These are phyloP conservation scores for Diaporthe caulivora DNA, from an alignment of 2,329 filamentous ascomycete genomes.

Conservation along the genomic window DNA sequence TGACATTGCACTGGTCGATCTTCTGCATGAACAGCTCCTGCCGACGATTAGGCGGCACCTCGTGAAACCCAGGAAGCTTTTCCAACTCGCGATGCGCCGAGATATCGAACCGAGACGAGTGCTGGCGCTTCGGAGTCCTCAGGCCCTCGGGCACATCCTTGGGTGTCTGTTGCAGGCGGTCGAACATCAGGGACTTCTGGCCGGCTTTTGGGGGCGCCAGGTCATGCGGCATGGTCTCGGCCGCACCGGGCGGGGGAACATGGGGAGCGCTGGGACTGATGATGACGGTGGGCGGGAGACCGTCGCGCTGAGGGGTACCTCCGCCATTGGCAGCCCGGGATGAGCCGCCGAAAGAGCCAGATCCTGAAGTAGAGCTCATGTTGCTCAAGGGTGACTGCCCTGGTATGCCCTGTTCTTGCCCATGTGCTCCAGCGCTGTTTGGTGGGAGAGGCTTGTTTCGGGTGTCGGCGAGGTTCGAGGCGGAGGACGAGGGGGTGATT, in stretches of 20 bases:
- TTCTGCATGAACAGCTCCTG: constrained; percentile 99
- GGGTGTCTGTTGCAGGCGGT: constrained; percentile 90
- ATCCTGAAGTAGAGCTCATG: constrained; percentile 38
- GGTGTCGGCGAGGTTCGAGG: constrained; percentile 85
- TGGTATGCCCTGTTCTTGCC: constrained; percentile 53
- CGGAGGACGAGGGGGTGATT: constrained; percentile 88
- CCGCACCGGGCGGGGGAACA: constrained; percentile 89
- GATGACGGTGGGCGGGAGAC: constrained; percentile 86
- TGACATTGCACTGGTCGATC: constrained; percentile 99
- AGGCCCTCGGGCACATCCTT: constrained; percentile 97
- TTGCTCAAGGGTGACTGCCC: constrained; percentile 47
- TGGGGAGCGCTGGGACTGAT: constrained; percentile 97
- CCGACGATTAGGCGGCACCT: constrained; percentile 92
- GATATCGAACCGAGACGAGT: constrained; percentile 97
- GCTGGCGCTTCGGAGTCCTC: constrained; percentile 94
- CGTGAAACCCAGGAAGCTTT: constrained; percentile 97
- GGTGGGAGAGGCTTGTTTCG: constrained; percentile 83
- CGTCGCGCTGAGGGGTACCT: constrained; percentile 73
- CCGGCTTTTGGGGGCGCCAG: constrained; percentile 93
- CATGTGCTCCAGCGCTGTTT: constrained; percentile 60
- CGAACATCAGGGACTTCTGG: constrained; percentile 89
- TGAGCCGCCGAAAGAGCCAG: constrained; percentile 45
- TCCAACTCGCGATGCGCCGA: constrained; percentile 96
- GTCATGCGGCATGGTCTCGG: constrained; percentile 98
- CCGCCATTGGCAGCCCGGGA: constrained; percentile 63